Base-by-base conservation (phyloP, 805 yeast genomes). In the Metschnikowia santaceciliae region DNA sequence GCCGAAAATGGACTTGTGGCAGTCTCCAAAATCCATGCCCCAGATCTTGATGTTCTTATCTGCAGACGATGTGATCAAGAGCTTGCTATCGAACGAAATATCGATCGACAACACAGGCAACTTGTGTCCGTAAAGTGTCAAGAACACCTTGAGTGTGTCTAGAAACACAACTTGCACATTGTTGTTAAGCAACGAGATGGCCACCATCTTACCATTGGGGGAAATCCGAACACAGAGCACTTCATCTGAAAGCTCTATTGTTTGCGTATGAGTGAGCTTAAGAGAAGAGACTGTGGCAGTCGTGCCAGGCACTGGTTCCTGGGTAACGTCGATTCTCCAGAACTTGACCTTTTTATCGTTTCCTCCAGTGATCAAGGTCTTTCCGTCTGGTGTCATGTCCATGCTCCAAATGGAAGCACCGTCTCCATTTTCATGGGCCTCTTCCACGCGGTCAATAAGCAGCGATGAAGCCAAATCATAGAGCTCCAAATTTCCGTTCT, bases 11-110 rank as follows among this genome's bases (percentile, higher is more conserved):
- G 98, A 92, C 66, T 86, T 87, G 69, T 94, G 99, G 75, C 99
- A 94, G 69, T 94, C 99, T 70, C 99, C 99, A 69, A 94, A 94
- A 67, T 94, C 99, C 52, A 94, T 74, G 47, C 99, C 99, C 99
- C 99, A 94, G 51, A 94, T 87, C 70, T 95, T 90, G 64, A 94
- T 88, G 68, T 94, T 94, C 69, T 94, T 94, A 70, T 94, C 99
- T 0, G 99, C 99, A 1, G 97, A 90, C 3, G 97, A 88, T 0
- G 98, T 89, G 48, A 92, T 83, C 54, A 94, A 79, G 59, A 94
- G 67, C 68, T 94, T 92, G 36, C 92, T 84, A 67, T 94, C 99
- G 59, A 68, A 76, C 1, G 98, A 88, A 41, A 94, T 90, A 65
- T 94, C 99, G 58, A 94, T 81, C 2, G 96, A 86, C 48, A 94